Conservation (phyloP, 345 rosid genomes). For the Gossypium anomalum region DNA sequence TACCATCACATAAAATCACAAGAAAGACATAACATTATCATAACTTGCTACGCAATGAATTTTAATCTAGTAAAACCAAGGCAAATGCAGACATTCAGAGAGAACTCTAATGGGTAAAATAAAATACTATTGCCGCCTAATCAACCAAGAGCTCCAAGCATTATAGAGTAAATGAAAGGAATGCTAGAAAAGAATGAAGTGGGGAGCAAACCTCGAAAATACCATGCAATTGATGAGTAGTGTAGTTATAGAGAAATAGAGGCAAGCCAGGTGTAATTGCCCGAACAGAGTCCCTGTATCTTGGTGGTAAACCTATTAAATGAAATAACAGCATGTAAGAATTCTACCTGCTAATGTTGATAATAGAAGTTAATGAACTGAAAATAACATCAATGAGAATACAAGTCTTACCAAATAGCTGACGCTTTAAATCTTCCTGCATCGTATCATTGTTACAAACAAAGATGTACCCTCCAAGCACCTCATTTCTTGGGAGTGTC, state of each 20-base stretch:
- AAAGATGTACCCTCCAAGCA: constrained; percentile 96
- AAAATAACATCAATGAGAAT: neutral
- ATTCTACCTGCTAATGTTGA: neutral
- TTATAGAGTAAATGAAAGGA: constrained; percentile 8
- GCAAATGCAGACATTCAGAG: neutral
- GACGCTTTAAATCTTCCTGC: constrained; percentile 96
- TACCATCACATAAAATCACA: neutral
- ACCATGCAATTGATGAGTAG: constrained; percentile 97
- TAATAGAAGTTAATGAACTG: neutral
- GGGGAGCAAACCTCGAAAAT: constrained; percentile 78
- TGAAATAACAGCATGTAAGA: constrained; percentile 17
- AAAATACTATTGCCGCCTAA: neutral
- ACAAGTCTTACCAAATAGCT: constrained; percentile 67
- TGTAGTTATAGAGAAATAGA: constrained; percentile 90
- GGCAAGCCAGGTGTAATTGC: constrained; percentile 99
- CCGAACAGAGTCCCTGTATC: constrained; percentile 94
- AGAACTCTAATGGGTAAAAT: neutral
- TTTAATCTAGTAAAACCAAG: neutral
- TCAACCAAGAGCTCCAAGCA: constrained; percentile 1
- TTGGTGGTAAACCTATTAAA: constrained; percentile 84
- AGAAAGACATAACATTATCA: neutral
- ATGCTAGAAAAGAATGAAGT: neutral
- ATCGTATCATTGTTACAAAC: constrained; percentile 98
- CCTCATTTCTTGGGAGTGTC: constrained; percentile 90
- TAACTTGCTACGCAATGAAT: neutral